Conservation (phyloP, 75 land plant genomes). For the Sequoiadendron giganteum region DNA sequence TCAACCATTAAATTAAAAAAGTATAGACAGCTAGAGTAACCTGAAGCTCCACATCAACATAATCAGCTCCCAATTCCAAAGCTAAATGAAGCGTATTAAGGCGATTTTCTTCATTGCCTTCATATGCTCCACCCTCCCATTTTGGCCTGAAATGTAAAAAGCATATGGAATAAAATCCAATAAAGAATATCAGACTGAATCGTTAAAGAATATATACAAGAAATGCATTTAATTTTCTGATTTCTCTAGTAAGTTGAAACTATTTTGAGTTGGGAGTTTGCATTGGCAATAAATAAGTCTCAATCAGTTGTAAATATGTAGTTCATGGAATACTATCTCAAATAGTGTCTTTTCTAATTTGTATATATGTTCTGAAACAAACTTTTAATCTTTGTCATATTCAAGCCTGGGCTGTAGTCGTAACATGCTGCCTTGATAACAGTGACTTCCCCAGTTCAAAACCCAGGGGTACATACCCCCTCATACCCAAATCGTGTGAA, state of each 20-base stretch:
- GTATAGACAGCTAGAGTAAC: constrained; percentile 7
- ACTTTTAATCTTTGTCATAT: background rate
- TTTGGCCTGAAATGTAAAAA: constrained; percentile 32
- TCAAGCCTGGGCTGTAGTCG: too few relatives aligned
- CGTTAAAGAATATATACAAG: background rate
- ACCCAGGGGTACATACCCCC: too few relatives aligned
- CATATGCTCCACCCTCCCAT: constrained; percentile 50
- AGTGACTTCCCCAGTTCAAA: too few relatives aligned
- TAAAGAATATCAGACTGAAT: background rate
- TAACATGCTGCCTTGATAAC: too few relatives aligned
- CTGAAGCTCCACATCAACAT: constrained; percentile 49
- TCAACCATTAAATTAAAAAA: background rate
- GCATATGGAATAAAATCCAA: background rate
- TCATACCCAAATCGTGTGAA: too few relatives aligned
- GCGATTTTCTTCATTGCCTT: constrained; percentile 33
- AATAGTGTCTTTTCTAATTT: background rate
- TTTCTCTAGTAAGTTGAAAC: background rate
- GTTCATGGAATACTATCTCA: background rate
- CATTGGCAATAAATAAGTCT: background rate
- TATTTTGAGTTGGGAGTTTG: background rate
- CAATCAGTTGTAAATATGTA: background rate
- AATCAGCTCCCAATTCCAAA: constrained; percentile 42
- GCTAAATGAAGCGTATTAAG: constrained; percentile 29
- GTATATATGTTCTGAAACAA: background rate
- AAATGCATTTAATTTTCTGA: background rate